Percentiles rank a stretch among this genome's conserved stretches.
Conservation (phyloP, 2,329 filamentous ascomycete genomes). For the Neopestalotiopsis sp. region DNA sequence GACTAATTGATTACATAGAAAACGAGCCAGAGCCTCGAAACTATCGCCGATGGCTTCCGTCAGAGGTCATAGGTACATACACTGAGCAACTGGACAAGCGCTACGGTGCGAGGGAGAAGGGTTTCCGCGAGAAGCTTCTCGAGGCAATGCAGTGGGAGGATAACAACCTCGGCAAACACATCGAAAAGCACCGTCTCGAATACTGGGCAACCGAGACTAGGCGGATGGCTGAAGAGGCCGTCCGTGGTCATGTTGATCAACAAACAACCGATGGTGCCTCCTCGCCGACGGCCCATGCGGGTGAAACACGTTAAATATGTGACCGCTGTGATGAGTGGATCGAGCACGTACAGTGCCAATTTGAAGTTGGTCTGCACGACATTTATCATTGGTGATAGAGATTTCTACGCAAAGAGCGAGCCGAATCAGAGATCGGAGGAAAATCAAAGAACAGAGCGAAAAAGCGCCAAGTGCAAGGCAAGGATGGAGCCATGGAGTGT, state of each 20-base stretch:
- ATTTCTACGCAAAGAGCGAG: too few relatives aligned
- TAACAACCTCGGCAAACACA: conserved; percentile 64
- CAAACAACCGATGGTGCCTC: conserved; percentile 30
- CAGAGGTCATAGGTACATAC: conserved; percentile 64
- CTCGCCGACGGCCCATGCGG: conserved; percentile 22
- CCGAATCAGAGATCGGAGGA: too few relatives aligned
- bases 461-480: too few relatives aligned
- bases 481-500: too few relatives aligned
- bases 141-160: conserved; percentile 79
- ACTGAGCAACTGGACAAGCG: conserved; percentile 66
- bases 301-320: background rate
- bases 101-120: conserved; percentile 64
- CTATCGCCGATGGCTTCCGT: conserved; percentile 54
- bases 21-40: conserved; percentile 46
- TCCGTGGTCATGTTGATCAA: conserved; percentile 34
- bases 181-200: conserved; percentile 72
- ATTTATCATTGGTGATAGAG: background rate
- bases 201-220: conserved; percentile 54
- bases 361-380: background rate
- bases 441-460: too few relatives aligned
- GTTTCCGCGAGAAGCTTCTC: conserved; percentile 69
- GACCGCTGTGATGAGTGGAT: background rate
- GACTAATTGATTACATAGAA: conserved; percentile 34
- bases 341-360: background rate
- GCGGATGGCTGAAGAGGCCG: conserved; percentile 22